phyloP scores from a whole-genome alignment of 345 rosid species.

The Lumnitzera racemosa region DNA sequence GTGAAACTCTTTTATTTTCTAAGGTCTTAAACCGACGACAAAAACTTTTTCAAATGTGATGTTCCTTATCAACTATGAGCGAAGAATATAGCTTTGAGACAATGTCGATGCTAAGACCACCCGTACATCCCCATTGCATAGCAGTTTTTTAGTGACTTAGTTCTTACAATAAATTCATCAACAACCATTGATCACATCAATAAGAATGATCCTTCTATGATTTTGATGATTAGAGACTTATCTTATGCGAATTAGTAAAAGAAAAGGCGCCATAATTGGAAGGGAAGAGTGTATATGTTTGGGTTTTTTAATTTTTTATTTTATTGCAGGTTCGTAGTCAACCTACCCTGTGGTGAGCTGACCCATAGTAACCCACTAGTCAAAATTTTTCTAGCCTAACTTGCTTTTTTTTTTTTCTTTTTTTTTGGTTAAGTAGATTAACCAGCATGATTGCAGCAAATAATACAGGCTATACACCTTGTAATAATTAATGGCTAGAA shows the following conservation, averaged over 20 bases:
- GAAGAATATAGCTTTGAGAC: conserved; percentile 48
- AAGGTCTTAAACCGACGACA: conserved; percentile 58
- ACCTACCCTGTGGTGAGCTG: too few species aligned
- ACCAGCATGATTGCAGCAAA: too few species aligned
- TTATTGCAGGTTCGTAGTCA: too few species aligned
- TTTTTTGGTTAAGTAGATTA: too few species aligned
- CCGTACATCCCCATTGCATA: conserved; percentile 51
- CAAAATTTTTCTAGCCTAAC: too few species aligned
- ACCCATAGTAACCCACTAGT: too few species aligned
- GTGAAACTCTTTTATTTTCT: not conserved
- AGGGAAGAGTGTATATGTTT: too few species aligned
- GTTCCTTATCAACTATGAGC: conserved; percentile 66
- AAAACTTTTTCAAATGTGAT: conserved; percentile 62
- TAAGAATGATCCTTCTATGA: conserved; percentile 56
- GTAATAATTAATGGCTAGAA: too few species aligned
- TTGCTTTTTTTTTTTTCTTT: too few species aligned
- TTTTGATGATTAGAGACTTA: conserved; percentile 73
- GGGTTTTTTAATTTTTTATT: too few species aligned
- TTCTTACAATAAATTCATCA: conserved; percentile 74
- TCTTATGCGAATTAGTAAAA: conserved; percentile 70
- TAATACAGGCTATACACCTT: too few species aligned
- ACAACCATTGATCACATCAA: conserved; percentile 62
- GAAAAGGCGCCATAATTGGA: too few species aligned
- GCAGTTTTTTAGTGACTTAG: conserved; percentile 72
- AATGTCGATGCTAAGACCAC: conserved; percentile 35